Evolutionary conservation across 176 grass and related monocot species (phyloP), one percentile per base, ranked within the genome.

Genomic region (Olyra latifolia): DNA sequence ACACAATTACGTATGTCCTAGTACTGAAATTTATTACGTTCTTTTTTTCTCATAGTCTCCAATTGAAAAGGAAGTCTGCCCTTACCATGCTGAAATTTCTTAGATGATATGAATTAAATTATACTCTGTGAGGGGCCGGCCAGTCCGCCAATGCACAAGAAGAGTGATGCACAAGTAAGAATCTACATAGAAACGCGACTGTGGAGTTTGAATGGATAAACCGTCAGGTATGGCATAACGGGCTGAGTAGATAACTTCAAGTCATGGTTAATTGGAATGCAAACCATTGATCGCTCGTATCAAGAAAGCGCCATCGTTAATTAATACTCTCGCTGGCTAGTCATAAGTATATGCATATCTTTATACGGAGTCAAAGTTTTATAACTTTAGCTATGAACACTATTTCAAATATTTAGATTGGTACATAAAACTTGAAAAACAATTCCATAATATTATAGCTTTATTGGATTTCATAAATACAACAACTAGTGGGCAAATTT

Each of bases 81-180:
- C 4, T 42, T 75, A 23, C 50, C 35, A 55, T 56, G 30, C 49
- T 6, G 25, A 15, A 22, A 54, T 55, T 72, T 55, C 25, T n/a
- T 60, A 39, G 38, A n/a, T n/a, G n/a, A n/a, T n/a, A n/a, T n/a
- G n/a, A 28, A 61, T 19, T 17, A 59, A 42, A 69, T 7, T 20
- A 4, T n/a, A 62, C 45, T 71, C 27, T 35, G 2, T 45, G 40
- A 28, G 41, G 19, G 41, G 25, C 14, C 46, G 12, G 22, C n/a
- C n/a, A n/a, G n/a, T n/a, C n/a, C n/a, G n/a, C n/a, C n/a, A n/a
- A n/a, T 43, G 32, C n/a, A 29, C 16, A 71, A 28, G 67, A 61
- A 23, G 79, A 72, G 67, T 80, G 39, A 15, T 12, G 20, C 13
- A 39, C 55, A 81, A 72, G 67, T 62, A 72, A 82, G 79, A 82